Evolutionary conservation across 345 rosid genomes (phyloP), one percentile per base, ranked within the genome.

Genomic region (Arabidopsis arenosa): DNA sequence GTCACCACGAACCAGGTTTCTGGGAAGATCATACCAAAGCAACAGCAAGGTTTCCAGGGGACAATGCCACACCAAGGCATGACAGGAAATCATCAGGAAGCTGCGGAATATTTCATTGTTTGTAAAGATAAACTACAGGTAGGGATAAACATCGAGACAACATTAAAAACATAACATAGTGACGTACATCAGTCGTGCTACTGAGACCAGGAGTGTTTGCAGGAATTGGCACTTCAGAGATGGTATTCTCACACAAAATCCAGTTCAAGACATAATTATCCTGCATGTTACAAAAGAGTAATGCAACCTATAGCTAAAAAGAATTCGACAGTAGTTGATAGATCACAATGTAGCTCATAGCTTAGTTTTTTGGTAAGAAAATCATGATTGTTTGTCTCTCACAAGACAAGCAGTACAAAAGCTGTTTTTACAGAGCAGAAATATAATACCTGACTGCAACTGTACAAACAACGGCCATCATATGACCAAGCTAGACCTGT

Each of bases 401-500:
- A 70, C 40, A 45, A 47, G 13, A 14, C 37, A 15, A 66, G 21
- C 10, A 48, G 13, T 55, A 10, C 30, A 45, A 56, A 57, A 58
- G 61, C 13, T 51, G 67, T 37, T 26, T 44, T 63, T 53, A 52
- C 47, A 68, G 26, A 78, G 61, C 43, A 68, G 44, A 66, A 12
- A 62, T 71, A 55, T 40, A 23, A 15, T 90, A 95, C 99, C 98
- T 87, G 93, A 75, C 97, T 85, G 85, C 93, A 90, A 80, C 92
- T 92, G 84, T 86, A 95, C 78, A 95, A 85, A 80, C 84, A 87
- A 62, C 71, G 63, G 49, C 94, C 98, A 64, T 82, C 85, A 74
- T 83, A 95, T 49, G 91, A 88, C 99, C 98, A 92, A 68, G 91
- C 89, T 70, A 95, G 84, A 78, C 97, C 97, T 28, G 97, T 90